These are phyloP conservation scores for Lactifluus rugatus DNA, from an alignment of 768 basidiomycete genomes.

Conservation along the genomic window DNA sequence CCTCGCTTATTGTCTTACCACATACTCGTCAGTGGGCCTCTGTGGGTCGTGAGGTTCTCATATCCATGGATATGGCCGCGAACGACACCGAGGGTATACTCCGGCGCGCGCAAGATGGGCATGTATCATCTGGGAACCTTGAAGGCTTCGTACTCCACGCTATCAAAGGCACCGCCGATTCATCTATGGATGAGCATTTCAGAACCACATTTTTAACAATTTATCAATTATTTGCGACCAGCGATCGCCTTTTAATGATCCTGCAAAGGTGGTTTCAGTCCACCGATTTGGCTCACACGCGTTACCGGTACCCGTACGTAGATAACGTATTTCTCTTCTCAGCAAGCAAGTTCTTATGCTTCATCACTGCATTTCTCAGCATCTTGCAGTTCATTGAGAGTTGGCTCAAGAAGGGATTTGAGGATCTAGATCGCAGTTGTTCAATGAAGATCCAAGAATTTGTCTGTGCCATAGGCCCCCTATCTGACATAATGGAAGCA, in stretches of 20 bases:
- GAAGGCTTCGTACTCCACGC: constrained; percentile 7
- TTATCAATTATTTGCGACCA: constrained; percentile 6
- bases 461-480: background rate
- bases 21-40: background rate
- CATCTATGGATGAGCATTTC: background rate
- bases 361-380: background rate
- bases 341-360: background rate
- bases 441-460: constrained; percentile 2
- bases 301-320: constrained; percentile 2
- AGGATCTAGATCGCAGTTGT: constrained; percentile 2
- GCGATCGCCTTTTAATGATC: constrained; percentile 1
- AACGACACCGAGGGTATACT: constrained; percentile 2
- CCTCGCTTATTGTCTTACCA: background rate
- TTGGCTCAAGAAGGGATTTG: constrained; percentile 13
- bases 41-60: background rate
- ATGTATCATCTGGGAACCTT: constrained; percentile 7
- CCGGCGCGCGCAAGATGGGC: background rate
- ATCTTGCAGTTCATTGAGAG: constrained; percentile 10
- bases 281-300: too few relatives aligned
- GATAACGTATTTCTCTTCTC: background rate
- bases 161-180: background rate
- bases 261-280: constrained; percentile 8
- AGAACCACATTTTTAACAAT: constrained; percentile 1
- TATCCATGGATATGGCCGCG: background rate
- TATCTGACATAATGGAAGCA: background rate